Base-by-base conservation (phyloP, 169 alveolate species). In the Plasmodium coatneyi region DNA sequence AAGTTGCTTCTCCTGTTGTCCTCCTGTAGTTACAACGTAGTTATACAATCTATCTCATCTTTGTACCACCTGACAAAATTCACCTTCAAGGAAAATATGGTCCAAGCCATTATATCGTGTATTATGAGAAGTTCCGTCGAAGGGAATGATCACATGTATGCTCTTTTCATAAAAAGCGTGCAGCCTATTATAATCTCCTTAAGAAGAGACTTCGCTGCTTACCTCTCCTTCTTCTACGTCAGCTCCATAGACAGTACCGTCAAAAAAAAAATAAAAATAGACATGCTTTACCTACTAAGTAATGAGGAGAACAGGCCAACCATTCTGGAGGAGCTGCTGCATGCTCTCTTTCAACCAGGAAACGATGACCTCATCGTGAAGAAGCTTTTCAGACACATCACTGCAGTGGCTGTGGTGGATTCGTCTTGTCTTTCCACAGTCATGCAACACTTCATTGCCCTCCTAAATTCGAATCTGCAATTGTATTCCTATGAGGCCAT, bases 401-500 rank as follows among this genome's bases (percentile, higher is more conserved):
- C 93, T 12, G 36, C 76, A 12, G 80, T 86, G 30, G 72, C 93
- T 14, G 54, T 86, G 28, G 43, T 43, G 32, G 80, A 74, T 54
- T 16, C 93, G 5, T 6, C 25, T 1, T 86, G 93, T 14, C 70
- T 86, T 4, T 32, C 93, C 39, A 72, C 16, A 14, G 86, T 76
- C 5, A 76, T 86, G 84, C 39, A 86, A 0, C 14, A 86, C 28
- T 76, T 86, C 41, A 86, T 86, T 41, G 1, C 66, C 10, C 56
- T 86, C 74, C 22, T 86, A 10, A 76, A 76, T 30, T 86, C 80
- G 16, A 70, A 30, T 43, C 78, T 76, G 0, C 39, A 86, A 28
- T 30, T 86, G 41, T 86, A 74, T 72, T 41, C 93, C 6, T 74
- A 76, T 76, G 82, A 86, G 28, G 78, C 93, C 7, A 86, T 86